Base-by-base conservation (phyloP, 768 basidiomycete genomes). In the Strobilomyces dryophilus region DNA sequence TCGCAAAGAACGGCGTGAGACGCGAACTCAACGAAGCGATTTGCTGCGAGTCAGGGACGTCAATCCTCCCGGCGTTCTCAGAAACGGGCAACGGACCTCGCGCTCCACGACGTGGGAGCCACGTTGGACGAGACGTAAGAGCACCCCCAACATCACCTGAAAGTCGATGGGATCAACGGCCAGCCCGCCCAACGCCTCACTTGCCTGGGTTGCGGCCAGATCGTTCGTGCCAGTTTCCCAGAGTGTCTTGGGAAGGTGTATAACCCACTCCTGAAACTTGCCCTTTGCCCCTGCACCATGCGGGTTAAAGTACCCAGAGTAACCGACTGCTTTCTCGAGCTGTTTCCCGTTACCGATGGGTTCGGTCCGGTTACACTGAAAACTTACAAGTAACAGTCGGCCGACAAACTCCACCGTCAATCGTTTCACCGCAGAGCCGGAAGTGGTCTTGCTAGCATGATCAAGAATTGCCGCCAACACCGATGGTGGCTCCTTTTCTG, bases 221-320 rank as follows among this genome's bases (percentile, higher is more conserved):
- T 90, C 80, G 49, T 69, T 79, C 10, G 68, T 69, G 4, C 87
- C 86, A 10, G 88, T 68, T 67, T 98, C 94, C 95, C 95, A 98
- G 5, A 98, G 73, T 7, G 78, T 77, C 68, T 82, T 86, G 0
- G 94, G 92, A 41, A 97, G 77, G 57, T 87, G 82, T 26, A 78
- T 66, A 17, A 92, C 58, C 92, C 94, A 97, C 20, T 78, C 78
- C 47, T 76, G 71, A 36, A 86, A 68, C 47, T 69, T 74, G 31
- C 51, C 60, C 24, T 55, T 60, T 39, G 63, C 64, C 5, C 54
- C 59, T 53, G 58, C 65, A 55, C 51, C 68, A 58, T 46, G 60
- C 20, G 76, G 57, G 14, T 67, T 70, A 60, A 86, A 80, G 21
- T 63, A 52, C 6, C 85, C 85, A 5, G 51, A 60, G 61, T 84